These are phyloP conservation scores for Xylaria castorea DNA, from an alignment of 495 filamentous ascomycete species.

Conservation along the genomic window DNA sequence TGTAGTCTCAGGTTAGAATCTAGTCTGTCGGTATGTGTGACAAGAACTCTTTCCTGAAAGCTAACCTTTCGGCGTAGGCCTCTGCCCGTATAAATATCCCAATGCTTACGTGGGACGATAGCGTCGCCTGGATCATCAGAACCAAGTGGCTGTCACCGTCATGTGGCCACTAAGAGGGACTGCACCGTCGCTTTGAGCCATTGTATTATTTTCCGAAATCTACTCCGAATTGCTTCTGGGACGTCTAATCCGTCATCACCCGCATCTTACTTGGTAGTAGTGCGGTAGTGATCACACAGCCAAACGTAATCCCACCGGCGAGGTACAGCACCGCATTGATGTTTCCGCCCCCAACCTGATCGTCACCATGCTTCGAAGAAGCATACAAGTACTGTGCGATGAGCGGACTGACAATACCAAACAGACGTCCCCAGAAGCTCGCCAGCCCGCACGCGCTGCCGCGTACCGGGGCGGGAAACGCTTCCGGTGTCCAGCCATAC, in stretches of 20 bases:
- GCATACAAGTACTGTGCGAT: conserved; percentile 47
- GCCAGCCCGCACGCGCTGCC: conserved; percentile 61
- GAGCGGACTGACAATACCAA: conserved; percentile 53
- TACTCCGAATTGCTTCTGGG: neutral
- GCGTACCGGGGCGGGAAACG: conserved; percentile 60
- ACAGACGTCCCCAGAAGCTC: conserved; percentile 55
- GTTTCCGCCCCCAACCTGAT: conserved; percentile 6
- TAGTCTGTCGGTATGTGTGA: neutral
- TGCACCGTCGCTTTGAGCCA: neutral
- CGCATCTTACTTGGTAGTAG: conserved; percentile 42
- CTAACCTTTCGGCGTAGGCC: too few relatives aligned
- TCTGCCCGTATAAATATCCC: neutral
- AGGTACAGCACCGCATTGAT: conserved; percentile 51
- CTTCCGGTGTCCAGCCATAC: conserved; percentile 53
- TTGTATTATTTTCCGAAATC: neutral
- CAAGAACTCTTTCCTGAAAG: neutral
- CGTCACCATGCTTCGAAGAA: neutral
- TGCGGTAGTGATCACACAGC: conserved; percentile 49
- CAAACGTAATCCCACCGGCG: conserved; percentile 51
- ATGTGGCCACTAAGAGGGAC: neutral
- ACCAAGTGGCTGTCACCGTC: neutral
- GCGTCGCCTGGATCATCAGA: neutral
- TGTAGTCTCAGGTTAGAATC: neutral
- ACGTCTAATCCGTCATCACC: neutral
- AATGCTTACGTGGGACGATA: neutral